A percentile compares a stretch with the other conserved stretches of the same genome.
phyloP scores from a whole-genome alignment of 2,329 filamentous ascomycete species.

The Epichloe sylvatica region DNA sequence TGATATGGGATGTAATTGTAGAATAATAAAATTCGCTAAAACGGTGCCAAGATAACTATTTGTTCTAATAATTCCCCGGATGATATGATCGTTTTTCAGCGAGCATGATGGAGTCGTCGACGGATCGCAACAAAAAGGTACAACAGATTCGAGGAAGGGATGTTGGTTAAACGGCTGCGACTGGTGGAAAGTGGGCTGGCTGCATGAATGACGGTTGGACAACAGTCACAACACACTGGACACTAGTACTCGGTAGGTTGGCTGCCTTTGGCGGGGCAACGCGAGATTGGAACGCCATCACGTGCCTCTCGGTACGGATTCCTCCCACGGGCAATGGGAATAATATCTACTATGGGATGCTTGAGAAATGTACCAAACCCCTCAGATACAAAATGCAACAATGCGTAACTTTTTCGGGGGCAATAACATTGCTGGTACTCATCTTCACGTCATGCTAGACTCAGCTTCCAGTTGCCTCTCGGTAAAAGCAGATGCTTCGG shows the following conservation, averaged over 20 bases:
- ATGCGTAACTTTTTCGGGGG: no score
- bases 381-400: no score
- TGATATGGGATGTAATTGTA: neutral
- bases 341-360: neutral
- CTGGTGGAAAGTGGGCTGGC: neutral
- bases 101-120: no score
- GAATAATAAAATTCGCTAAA: neutral
- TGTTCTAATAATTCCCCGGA: no score
- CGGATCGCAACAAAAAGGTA: neutral
- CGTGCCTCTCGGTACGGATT: slow-evolving; percentile 22
- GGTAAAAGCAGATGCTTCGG: slow-evolving; percentile 64
- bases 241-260: neutral
- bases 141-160: neutral
- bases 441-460: no score
- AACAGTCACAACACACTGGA: neutral
- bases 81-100: no score
- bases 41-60: no score
- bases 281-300: slow-evolving; percentile 34
- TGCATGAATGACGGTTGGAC: slow-evolving; percentile 1
- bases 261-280: slow-evolving; percentile 39
- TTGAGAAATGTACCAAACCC: neutral
- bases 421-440: slow-evolving; percentile 6
- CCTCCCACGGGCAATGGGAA: no score
- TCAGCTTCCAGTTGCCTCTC: slow-evolving; percentile 62
- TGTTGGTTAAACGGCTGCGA: neutral